Conservation (phyloP, 441 rosid species). For the Daphne laureola region DNA sequence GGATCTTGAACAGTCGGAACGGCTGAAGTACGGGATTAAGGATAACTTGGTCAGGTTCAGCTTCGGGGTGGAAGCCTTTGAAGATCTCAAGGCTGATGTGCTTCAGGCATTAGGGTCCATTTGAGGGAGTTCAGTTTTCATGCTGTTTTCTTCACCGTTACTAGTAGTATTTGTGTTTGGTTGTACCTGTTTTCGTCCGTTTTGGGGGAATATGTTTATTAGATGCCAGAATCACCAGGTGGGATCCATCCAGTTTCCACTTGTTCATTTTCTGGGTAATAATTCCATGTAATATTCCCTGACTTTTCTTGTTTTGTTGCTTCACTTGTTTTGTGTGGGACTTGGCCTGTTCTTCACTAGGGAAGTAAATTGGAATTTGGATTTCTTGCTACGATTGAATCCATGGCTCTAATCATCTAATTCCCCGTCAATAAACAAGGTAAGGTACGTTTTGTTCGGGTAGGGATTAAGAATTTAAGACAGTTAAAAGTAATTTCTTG, state of each 20-base stretch:
- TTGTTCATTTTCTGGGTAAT: neutral
- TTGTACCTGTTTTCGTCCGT: neutral
- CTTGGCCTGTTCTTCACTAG: neutral
- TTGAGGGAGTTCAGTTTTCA: too few species aligned
- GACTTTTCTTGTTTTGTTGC: neutral
- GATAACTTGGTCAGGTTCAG: slow-evolving; percentile 92
- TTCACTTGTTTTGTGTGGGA: neutral
- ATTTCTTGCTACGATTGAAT: too few species aligned
- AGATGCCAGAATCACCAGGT: slow-evolving; percentile 14
- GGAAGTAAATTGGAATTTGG: too few species aligned
- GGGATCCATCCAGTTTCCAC: slow-evolving; percentile 13
- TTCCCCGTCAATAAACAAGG: too few species aligned
- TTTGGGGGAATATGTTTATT: neutral
- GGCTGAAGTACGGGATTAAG: slow-evolving; percentile 71
- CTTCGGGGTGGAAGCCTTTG: slow-evolving; percentile 84
- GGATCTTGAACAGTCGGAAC: slow-evolving; percentile 73
- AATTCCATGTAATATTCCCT: slow-evolving; percentile 7
- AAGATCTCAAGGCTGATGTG: slow-evolving; percentile 79
- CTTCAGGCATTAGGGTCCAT: slow-evolving; percentile 75
- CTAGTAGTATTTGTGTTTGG: too few species aligned
- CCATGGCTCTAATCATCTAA: too few species aligned
- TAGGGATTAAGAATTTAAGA: too few species aligned
- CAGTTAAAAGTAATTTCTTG: too few species aligned
- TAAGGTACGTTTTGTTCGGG: too few species aligned
- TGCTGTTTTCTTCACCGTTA: too few species aligned